Percentiles rank a stretch among this genome's conserved stretches.
These are phyloP conservation scores for Coelastrella sp. DNA, from an alignment of 139 green algal species.

Conservation along the genomic window DNA sequence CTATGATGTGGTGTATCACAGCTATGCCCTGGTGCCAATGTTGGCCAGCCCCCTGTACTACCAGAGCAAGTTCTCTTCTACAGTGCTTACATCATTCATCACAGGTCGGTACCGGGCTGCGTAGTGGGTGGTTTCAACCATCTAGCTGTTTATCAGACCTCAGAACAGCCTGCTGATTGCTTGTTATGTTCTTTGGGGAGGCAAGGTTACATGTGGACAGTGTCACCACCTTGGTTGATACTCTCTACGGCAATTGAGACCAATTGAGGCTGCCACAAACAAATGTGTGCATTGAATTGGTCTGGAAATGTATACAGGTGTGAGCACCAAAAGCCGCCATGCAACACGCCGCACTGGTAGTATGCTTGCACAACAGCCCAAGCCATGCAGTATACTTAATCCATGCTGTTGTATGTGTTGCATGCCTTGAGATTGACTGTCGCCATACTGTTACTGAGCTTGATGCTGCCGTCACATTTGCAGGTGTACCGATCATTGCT, in stretches of 20 bases:
- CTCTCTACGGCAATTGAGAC: too few species aligned
- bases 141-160: background rate
- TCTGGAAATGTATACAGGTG: too few species aligned
- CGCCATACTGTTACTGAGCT: background rate
- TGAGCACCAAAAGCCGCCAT: too few species aligned
- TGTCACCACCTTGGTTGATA: too few species aligned
- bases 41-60: constrained; percentile 50
- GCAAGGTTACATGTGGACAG: too few species aligned
- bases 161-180: background rate
- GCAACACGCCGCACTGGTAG: too few species aligned
- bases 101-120: constrained; percentile 14
- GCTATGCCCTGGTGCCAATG: constrained; percentile 48
- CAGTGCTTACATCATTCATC: constrained; percentile 44
- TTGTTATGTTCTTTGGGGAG: too few species aligned
- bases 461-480: background rate
- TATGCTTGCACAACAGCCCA: too few species aligned
- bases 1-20: constrained; percentile 52
- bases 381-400: too few species aligned
- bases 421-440: background rate
- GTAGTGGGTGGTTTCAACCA: background rate
- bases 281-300: too few species aligned
- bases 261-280: too few species aligned
- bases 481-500: constrained; percentile 51
- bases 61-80: constrained; percentile 43
- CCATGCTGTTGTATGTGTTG: background rate